These are phyloP conservation scores for Huntiella savannae DNA, from an alignment of 2,329 filamentous ascomycete species.

Conservation along the genomic window DNA sequence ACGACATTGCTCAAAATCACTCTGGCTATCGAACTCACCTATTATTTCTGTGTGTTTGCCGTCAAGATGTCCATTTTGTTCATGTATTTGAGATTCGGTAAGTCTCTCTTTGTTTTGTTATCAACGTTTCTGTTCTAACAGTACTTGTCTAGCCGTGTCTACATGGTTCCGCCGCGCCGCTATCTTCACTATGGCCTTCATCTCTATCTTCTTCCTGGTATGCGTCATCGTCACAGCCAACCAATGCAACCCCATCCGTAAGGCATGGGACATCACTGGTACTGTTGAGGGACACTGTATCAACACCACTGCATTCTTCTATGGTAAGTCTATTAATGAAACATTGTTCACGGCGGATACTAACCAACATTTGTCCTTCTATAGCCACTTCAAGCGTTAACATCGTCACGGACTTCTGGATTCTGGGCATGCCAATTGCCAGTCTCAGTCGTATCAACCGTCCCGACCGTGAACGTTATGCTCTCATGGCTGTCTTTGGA, in stretches of 20 bases:
- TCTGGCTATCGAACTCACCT: constrained; percentile 22
- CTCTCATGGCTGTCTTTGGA: constrained; percentile 27
- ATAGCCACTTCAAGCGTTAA: constrained; percentile 24
- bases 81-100: constrained; percentile 28
- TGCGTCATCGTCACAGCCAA: constrained; percentile 22
- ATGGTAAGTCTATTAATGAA: constrained; percentile 16
- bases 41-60: constrained; percentile 21
- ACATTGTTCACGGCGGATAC: neutral
- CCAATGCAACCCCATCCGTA: constrained; percentile 24
- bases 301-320: constrained; percentile 23
- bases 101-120: constrained; percentile 1
- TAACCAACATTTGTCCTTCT: neutral
- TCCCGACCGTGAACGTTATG: constrained; percentile 28
- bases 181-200: constrained; percentile 20
- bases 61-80: constrained; percentile 27
- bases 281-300: constrained; percentile 21
- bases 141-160: constrained; percentile 4
- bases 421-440: constrained; percentile 25
- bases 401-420: constrained; percentile 27
- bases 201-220: constrained; percentile 22
- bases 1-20: constrained; percentile 14
- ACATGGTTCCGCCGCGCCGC: constrained; percentile 12
- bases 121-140: neutral
- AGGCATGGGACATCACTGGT: constrained; percentile 22
- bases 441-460: constrained; percentile 28